Base-by-base conservation (phyloP, 1,284 basidiomycete genomes). In the Trametes hirsuta region DNA sequence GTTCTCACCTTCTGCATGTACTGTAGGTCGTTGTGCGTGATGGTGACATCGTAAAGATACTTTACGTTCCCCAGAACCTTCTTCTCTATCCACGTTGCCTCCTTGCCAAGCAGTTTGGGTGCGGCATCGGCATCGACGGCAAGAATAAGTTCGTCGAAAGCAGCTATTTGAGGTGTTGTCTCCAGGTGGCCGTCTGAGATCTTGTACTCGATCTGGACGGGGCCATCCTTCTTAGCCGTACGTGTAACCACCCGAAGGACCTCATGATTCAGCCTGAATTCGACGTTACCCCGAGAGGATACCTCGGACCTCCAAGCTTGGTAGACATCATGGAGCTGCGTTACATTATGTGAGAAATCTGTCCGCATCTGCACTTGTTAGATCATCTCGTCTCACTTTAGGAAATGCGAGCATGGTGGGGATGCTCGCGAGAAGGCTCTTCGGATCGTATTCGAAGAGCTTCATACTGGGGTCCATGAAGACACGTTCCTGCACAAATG, bases 111-210 rank as follows among this genome's bases (percentile, higher is more conserved):
- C 2, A 88, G 71, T 53, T 80, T 77, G 64, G 85, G 75, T 8
- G 81, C 81, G 0, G 84, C 82, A 63, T 88, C 85, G 3, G 87
- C 87, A 58, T 82, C 79, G 37, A 84, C 74, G 10, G 82, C 82
- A 10, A 90, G 72, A 22, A 90, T 82, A 57, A 90, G 75, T 67
- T 89, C 85, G 70, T 89, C 86, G 67, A 83, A 89, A 15, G 73
- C 73, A 56, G 84, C 85, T 18, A 77, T 70, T 15, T 71, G 65
- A 18, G 77, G 69, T 11, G 68, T 59, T 5, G 68, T 62, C 25
- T 70, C 64, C 8, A 62, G 35, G 6, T 49, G 69, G 18, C 49
- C 63, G 6, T 58, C 57, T 22, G 54, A 45, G 8, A 55, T 35
- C 44, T 65, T 67, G 68, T 67, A 66, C 62, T 75, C 63, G 47